Base-by-base conservation (phyloP, 2,329 filamentous ascomycete species). In the Xylariaceae sp. region DNA sequence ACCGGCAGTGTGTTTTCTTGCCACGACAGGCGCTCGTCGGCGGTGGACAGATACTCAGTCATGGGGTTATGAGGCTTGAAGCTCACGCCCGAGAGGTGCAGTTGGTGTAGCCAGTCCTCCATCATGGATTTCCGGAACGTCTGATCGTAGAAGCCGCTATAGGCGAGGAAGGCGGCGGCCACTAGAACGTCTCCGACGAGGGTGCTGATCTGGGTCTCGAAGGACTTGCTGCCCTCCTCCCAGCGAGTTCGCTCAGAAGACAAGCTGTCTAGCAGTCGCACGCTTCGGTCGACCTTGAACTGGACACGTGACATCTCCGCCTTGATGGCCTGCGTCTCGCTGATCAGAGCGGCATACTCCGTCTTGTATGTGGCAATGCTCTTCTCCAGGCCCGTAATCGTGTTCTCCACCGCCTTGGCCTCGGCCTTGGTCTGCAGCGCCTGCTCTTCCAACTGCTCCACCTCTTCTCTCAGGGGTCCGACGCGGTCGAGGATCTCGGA, bases 51-150 rank as follows among this genome's bases (percentile, higher is more conserved):
- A 57, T 96, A 98, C 61, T 98, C 92, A 0, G 92, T 95, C 32
- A 98, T 77, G 1, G 92, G 88, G 56, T 97, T 97, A 54, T 89
- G 87, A 41, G 83, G 78, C 69, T 98, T 98, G 75, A 84, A 95
- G 50, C 81, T 80, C 59, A 98, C 85, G 31, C 90, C 89, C n/a
- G 92, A 97, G 29, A 92, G 76, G 34, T 86, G 82, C 50, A 98
- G 78, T 63, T 98, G 92, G 55, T 94, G 82, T 46, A 92, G 74
- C 92, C 92, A 98, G 62, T 98, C 92, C 52, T 98, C 92, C 65
- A 92, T 80, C 88, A 98, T 96, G 7, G 83, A 82, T 67, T 96
- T 96, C 59, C 92, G 83, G 78, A 96, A 97, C 44, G 92, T 92
- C 60, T 98, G 94, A 60, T 98, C 92, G 60, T 95, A 98, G 35